Base-by-base conservation (phyloP, 75 land plant genomes). In the Selaginella moellendorffii region DNA sequence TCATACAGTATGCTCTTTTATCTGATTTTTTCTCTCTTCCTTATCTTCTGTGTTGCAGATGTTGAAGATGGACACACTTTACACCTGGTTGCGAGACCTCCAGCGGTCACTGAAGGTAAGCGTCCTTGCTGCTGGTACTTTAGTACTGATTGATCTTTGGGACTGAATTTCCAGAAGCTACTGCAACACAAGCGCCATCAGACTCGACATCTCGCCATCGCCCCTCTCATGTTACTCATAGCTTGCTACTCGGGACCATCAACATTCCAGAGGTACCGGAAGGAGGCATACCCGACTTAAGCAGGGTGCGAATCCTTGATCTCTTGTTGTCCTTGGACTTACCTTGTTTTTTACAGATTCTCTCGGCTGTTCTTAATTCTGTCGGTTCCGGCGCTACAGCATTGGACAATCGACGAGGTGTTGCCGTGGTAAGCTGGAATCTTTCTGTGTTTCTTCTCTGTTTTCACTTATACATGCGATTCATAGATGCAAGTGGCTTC, bases 1-100 rank as follows among this genome's bases (percentile, higher is more conserved):
- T 81, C 82, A 2, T 95, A 89, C 67, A 90, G 99, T 95, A 95
- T 89, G 85, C 87, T 79, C n/a, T n/a, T n/a, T n/a, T n/a, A n/a
- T n/a, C n/a, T n/a, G n/a, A n/a, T n/a, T n/a, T n/a, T n/a, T n/a
- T n/a, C n/a, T n/a, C n/a, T n/a, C n/a, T n/a, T n/a, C n/a, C n/a
- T n/a, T n/a, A n/a, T n/a, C n/a, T n/a, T n/a, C n/a, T n/a, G n/a
- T n/a, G n/a, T 5, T 36, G 46, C 46, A 95, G 99, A 95, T 73
- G 99, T 95, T 24, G 99, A 95, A 80, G 91, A 90, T 83, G 99
- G 99, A 2, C 99, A 95, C 66, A 90, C 99, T 9, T 72, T 95
- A 64, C 99, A 95, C 77, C 58, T 95, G 70, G 99, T 95, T 30
- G 91, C 78, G 27, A 71, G 96, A 52, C 46, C 46, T 5, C 46